Percentiles rank a stretch among this genome's conserved stretches.
Conservation (phyloP, 176 grass and related monocot species). For the Carex parvula region DNA sequence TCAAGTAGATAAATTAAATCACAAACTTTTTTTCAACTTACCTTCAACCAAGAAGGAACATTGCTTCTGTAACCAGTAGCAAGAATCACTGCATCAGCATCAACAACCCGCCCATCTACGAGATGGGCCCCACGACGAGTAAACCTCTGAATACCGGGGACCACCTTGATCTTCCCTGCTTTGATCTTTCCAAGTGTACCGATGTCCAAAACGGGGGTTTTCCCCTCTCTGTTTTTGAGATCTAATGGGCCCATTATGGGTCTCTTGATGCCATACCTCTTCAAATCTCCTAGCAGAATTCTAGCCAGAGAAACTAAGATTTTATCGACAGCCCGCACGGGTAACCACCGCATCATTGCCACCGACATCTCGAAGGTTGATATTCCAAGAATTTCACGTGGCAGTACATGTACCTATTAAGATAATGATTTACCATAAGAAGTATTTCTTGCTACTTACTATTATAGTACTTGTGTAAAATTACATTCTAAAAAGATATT, state of each 20-base stretch:
- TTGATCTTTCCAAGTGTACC: conserved; percentile 41
- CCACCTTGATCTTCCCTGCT: conserved; percentile 41
- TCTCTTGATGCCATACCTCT: conserved; percentile 32
- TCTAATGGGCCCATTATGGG: conserved; percentile 37
- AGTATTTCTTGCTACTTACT: background rate
- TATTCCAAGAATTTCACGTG: conserved; percentile 36
- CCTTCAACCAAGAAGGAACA: conserved; percentile 41
- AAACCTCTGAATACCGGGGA: conserved; percentile 37
- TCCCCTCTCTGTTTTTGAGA: conserved; percentile 38
- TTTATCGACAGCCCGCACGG: conserved; percentile 34
- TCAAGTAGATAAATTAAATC: background rate
- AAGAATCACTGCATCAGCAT: conserved; percentile 33
- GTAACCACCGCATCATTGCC: conserved; percentile 34
- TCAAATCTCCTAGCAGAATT: conserved; percentile 28
- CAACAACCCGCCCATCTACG: conserved; percentile 23
- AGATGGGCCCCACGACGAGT: conserved; percentile 17
- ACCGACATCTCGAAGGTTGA: conserved; percentile 44
- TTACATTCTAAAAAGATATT: background rate
- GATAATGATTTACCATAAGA: background rate
- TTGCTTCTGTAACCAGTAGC: conserved; percentile 52
- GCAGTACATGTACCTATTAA: conserved; percentile 36
- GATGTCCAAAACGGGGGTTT: conserved; percentile 42
- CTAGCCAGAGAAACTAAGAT: conserved; percentile 31
- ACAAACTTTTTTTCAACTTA: background rate
- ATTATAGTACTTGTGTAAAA: background rate